phyloP scores from a whole-genome alignment of 1,284 basidiomycete genomes.

The Sparassis latifolia region DNA sequence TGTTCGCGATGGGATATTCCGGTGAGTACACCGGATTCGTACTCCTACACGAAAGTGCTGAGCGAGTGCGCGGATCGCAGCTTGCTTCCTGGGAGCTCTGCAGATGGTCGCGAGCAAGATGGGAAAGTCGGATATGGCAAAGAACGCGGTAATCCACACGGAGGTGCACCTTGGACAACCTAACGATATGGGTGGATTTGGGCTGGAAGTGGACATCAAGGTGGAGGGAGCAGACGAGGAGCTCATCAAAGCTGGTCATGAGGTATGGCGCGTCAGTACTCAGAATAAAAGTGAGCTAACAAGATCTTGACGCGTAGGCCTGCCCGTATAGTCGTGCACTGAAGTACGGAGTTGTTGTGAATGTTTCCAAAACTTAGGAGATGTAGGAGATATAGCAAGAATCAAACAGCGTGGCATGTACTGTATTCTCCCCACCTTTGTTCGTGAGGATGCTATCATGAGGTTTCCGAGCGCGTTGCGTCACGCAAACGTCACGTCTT shows the following conservation, averaged over 20 bases:
- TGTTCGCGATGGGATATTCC: conserved; percentile 36
- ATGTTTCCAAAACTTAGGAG: conserved; percentile 30
- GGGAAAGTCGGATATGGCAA: conserved; percentile 49
- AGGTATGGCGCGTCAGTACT: conserved; percentile 33
- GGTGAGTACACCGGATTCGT: conserved; percentile 14
- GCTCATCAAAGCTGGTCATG: conserved; percentile 59
- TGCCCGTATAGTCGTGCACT: conserved; percentile 70
- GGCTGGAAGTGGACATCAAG: conserved; percentile 59
- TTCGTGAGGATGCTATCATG: too few relatives aligned
- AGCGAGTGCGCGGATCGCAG: conserved; percentile 25
- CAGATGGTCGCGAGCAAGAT: conserved; percentile 48
- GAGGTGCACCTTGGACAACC: conserved; percentile 57
- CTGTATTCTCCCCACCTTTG: too few relatives aligned
- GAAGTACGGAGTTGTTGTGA: conserved; percentile 48
- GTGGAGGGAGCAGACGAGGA: conserved; percentile 63
- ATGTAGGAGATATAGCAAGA: neutral
- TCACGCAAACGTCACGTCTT: too few relatives aligned
- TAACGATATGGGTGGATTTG: conserved; percentile 50
- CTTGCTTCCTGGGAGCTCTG: conserved; percentile 64
- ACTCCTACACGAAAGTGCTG: neutral
- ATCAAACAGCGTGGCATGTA: too few relatives aligned
- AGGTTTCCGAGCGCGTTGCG: too few relatives aligned
- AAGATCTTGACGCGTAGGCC: conserved; percentile 32
- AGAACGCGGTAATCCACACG: conserved; percentile 53
- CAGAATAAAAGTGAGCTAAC: neutral